These are phyloP conservation scores for Fragilariopsis cylindrus DNA, from an alignment of 108 stramenopile genomes.

Conservation along the genomic window DNA sequence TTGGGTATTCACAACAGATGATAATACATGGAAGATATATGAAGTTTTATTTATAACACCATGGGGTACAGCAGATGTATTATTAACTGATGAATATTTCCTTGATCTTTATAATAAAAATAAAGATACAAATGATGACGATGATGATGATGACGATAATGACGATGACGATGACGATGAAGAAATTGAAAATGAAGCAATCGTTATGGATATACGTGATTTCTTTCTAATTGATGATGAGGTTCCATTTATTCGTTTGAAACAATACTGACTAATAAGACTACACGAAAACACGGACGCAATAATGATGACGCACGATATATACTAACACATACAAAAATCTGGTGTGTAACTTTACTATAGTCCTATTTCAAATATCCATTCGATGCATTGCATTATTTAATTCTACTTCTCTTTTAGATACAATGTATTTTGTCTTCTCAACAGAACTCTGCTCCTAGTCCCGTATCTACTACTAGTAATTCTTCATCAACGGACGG, in stretches of 20 bases:
- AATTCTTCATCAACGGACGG: too few species aligned
- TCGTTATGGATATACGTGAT: not conserved
- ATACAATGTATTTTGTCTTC: too few species aligned
- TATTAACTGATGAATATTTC: not conserved
- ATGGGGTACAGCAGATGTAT: not conserved
- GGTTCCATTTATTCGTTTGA: not conserved
- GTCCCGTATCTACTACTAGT: too few species aligned
- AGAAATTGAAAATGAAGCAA: not conserved
- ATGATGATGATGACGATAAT: not conserved
- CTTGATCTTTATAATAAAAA: too few species aligned
- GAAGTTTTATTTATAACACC: slow-evolving; percentile 3
- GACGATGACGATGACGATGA: not conserved
- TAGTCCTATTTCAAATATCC: too few species aligned
- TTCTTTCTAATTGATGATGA: not conserved
- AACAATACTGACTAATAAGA: not conserved
- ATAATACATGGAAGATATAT: slow-evolving; percentile 2
- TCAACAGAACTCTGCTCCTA: too few species aligned
- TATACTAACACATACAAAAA: too few species aligned
- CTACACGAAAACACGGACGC: not conserved
- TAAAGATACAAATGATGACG: too few species aligned
- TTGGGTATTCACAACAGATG: not conserved
- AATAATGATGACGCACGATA: too few species aligned
- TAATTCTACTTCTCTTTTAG: too few species aligned
- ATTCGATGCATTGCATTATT: too few species aligned
- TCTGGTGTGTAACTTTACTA: too few species aligned